Percentiles rank a stretch among this genome's conserved stretches.
Evolutionary conservation across 306 rosid genomes (phyloP).

Genomic region (Malus orientalis): DNA sequence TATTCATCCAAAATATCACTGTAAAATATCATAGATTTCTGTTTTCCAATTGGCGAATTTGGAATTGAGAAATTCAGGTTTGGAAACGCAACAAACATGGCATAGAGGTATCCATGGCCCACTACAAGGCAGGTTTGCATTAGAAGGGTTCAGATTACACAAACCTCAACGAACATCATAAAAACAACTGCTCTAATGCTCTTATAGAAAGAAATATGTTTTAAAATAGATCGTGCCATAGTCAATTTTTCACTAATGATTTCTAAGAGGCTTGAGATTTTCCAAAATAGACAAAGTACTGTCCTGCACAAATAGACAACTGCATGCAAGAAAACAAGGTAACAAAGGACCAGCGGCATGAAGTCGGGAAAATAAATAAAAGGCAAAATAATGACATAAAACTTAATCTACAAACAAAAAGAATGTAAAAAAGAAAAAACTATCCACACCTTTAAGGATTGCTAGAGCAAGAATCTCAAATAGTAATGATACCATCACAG

Average conservation of each 20-base stretch:
- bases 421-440: conserved; percentile 3
- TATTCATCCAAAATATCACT: neutral
- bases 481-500: conserved; percentile 50
- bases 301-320: neutral
- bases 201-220: neutral
- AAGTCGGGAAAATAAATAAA: neutral
- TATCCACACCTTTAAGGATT: conserved; percentile 62
- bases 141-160: neutral
- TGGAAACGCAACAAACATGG: neutral
- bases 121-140: neutral
- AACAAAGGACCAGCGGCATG: neutral
- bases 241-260: neutral
- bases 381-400: conserved; percentile 15
- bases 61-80: neutral
- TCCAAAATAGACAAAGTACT: neutral
- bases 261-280: neutral
- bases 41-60: neutral
- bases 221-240: neutral
- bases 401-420: neutral
- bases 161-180: neutral
- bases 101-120: neutral
- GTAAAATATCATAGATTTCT: neutral
- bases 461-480: conserved; percentile 62
- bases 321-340: neutral
- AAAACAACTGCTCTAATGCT: neutral